phyloP scores from a whole-genome alignment of 495 filamentous ascomycete genomes.

The Letharia columbiana region DNA sequence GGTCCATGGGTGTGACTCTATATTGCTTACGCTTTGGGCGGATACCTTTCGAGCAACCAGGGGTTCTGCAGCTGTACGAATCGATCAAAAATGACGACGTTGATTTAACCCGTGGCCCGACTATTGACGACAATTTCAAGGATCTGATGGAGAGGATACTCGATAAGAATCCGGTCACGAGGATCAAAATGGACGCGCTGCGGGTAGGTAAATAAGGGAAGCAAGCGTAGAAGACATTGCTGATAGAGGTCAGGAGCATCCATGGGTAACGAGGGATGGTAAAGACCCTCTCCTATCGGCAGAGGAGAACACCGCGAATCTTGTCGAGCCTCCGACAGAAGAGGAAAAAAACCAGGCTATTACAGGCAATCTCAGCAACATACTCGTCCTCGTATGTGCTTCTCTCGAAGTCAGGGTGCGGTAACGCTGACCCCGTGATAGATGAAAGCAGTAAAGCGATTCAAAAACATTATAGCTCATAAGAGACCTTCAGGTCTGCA shows the following conservation, averaged over 20 bases:
- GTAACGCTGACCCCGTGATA: conserved; percentile 29
- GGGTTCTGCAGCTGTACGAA: conserved; percentile 80
- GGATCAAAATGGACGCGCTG: conserved; percentile 74
- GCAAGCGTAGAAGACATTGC: conserved; percentile 10
- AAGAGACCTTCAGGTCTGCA: conserved; percentile 43
- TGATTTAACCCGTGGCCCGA: conserved; percentile 16
- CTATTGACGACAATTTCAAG: conserved; percentile 49
- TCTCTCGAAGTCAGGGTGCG: neutral
- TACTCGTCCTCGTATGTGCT: conserved; percentile 69
- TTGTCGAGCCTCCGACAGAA: conserved; percentile 72
- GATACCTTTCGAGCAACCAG: conserved; percentile 72
- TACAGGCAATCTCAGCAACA: conserved; percentile 72
- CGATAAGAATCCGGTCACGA: conserved; percentile 66
- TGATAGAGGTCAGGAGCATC: conserved; percentile 59
- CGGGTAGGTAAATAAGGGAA: conserved; percentile 49
- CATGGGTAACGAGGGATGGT: conserved; percentile 85
- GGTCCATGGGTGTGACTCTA: conserved; percentile 96
- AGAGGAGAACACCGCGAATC: conserved; percentile 78
- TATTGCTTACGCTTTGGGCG: conserved; percentile 86
- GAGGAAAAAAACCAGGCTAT: conserved; percentile 88
- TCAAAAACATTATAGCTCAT: conserved; percentile 54
- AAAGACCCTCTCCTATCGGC: conserved; percentile 69
- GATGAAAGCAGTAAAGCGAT: conserved; percentile 88
- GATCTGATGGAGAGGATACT: conserved; percentile 61
- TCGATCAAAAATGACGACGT: conserved; percentile 65